These are phyloP conservation scores for Pouteria glomerata DNA, from an alignment of 148 eudicot species.

Conservation along the genomic window DNA sequence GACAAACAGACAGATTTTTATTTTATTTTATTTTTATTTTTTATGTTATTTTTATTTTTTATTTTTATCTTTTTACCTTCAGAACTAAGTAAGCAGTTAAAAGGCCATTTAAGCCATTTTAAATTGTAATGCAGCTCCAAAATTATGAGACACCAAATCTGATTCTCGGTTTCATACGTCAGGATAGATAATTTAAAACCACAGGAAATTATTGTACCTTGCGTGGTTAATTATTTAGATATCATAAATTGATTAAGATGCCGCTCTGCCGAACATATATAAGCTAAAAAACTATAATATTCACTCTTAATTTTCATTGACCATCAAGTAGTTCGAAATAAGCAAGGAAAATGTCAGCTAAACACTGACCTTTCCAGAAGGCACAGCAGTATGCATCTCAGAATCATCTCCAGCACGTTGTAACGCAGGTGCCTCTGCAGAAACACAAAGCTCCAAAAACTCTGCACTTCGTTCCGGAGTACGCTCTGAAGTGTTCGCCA, in stretches of 20 bases:
- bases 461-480: slow-evolving; percentile 13
- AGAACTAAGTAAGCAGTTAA: too few relatives aligned
- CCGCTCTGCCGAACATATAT: not conserved
- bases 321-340: not conserved
- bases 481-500: slow-evolving; percentile 19
- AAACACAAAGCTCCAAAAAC: slow-evolving; percentile 16
- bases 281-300: not conserved
- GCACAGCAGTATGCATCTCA: slow-evolving; percentile 4
- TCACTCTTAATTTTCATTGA: not conserved
- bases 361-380: slow-evolving; percentile 30
- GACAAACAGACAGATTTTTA: too few relatives aligned
- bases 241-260: not conserved
- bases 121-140: too few relatives aligned
- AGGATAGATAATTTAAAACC: too few relatives aligned
- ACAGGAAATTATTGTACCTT: not conserved
- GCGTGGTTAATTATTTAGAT: not conserved
- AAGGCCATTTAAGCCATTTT: too few relatives aligned
- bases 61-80: too few relatives aligned
- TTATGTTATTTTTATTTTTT: too few relatives aligned
- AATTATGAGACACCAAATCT: too few relatives aligned
- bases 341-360: not conserved
- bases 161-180: too few relatives aligned
- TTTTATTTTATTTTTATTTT: too few relatives aligned
- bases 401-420: slow-evolving; percentile 14
- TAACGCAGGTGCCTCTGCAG: slow-evolving; percentile 7